A percentile compares a stretch with the other conserved stretches of the same genome.
Evolutionary conservation across 2,329 filamentous ascomycete species (phyloP).

Genomic region (Trichocomaceae sp.): DNA sequence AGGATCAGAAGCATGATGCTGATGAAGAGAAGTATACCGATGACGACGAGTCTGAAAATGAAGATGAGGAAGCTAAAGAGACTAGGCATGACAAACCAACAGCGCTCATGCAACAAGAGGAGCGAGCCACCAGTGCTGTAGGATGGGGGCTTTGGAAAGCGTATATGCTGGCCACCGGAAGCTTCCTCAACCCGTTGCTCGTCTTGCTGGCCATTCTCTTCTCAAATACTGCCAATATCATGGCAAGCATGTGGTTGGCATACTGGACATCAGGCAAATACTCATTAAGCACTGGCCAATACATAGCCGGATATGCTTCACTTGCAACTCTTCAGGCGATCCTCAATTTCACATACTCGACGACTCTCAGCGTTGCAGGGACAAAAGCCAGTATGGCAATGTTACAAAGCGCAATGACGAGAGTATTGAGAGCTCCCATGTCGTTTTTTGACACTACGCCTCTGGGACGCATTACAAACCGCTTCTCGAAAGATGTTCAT

Average conservation of each 20-base stretch:
- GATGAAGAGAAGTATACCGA: too few species aligned
- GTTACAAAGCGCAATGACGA: slow-evolving; percentile 69
- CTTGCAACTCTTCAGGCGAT: slow-evolving; percentile 66
- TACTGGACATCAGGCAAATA: slow-evolving; percentile 93
- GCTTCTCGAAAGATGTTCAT: slow-evolving; percentile 91
- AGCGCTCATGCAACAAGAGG: slow-evolving; percentile 44
- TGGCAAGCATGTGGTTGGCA: slow-evolving; percentile 84
- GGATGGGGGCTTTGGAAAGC: slow-evolving; percentile 72
- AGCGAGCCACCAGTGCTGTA: slow-evolving; percentile 65
- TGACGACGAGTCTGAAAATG: too few species aligned
- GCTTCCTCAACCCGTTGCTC: slow-evolving; percentile 57
- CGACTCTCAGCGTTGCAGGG: slow-evolving; percentile 68
- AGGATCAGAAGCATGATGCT: too few species aligned
- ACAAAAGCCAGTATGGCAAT: slow-evolving; percentile 77
- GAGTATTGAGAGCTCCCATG: slow-evolving; percentile 66
- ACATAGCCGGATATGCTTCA: too few species aligned
- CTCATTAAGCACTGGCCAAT: too few species aligned
- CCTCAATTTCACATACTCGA: slow-evolving; percentile 73
- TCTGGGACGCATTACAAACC: slow-evolving; percentile 88
- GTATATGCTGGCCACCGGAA: slow-evolving; percentile 67
- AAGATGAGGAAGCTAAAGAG: slow-evolving; percentile 48
- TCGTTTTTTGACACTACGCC: slow-evolving; percentile 98
- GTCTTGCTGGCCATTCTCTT: slow-evolving; percentile 60
- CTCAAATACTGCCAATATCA: slow-evolving; percentile 79
- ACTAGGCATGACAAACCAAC: slow-evolving; percentile 34